Percentiles rank a stretch among this genome's conserved stretches.
phyloP scores from a whole-genome alignment of 768 basidiomycete genomes.

The Coprinopsis strossmayeri region DNA sequence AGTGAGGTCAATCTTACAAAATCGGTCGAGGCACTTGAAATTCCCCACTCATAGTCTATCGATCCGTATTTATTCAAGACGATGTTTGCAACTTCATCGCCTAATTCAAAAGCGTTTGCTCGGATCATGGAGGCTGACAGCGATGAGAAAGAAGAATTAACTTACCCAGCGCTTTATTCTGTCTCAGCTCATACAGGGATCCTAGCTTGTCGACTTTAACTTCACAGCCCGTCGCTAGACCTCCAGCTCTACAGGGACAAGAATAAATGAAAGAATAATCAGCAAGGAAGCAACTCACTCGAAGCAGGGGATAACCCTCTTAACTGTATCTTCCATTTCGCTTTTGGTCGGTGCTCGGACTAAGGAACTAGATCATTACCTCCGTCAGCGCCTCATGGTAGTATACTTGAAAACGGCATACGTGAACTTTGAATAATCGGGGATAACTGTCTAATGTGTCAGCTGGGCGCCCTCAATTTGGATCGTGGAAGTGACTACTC shows the following conservation, averaged over 20 bases:
- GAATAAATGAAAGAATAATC: neutral
- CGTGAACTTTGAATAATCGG: constrained; percentile 72
- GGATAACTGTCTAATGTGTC: constrained; percentile 53
- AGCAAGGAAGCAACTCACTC: constrained; percentile 36
- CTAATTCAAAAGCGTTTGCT: constrained; percentile 18
- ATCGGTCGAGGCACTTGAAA: constrained; percentile 70
- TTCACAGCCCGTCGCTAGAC: constrained; percentile 58
- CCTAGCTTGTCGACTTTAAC: constrained; percentile 32
- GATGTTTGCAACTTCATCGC: constrained; percentile 57
- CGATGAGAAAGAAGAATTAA: neutral
- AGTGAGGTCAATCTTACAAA: constrained; percentile 48
- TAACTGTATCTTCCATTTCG: constrained; percentile 50
- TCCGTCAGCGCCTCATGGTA: too few relatives aligned
- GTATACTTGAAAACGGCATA: constrained; percentile 33
- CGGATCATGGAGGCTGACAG: neutral
- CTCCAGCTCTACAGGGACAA: constrained; percentile 47
- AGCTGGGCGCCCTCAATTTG: neutral
- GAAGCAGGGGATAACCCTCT: constrained; percentile 67
- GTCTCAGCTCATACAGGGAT: constrained; percentile 50
- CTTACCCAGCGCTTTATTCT: constrained; percentile 58
- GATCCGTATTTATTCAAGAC: constrained; percentile 54
- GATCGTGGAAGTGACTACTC: constrained; percentile 15
- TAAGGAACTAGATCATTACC: constrained; percentile 50
- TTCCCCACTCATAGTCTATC: constrained; percentile 63
- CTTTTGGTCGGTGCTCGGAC: constrained; percentile 65